Evolutionary conservation across 306 rosid genomes (phyloP), one percentile per base, ranked within the genome.

Genomic region (Myrica gale): DNA sequence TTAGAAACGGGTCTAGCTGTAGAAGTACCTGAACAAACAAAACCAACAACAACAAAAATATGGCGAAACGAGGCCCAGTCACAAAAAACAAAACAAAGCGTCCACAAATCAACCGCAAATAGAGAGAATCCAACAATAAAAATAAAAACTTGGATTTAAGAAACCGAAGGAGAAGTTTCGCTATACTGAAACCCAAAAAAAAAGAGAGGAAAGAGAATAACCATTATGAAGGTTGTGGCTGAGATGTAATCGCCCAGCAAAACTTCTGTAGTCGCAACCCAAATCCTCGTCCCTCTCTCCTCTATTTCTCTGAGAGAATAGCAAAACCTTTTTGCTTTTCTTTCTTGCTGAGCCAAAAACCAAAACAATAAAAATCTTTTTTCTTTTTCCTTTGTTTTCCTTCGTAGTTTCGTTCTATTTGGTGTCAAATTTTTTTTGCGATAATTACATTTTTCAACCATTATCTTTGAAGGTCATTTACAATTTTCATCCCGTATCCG

Each of bases 1-100:
- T 96, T 74, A 96, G 99, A 80, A 96, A 96, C 2, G 97, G 99
- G 70, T 96, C 99, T 66, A 77, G 84, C 86, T 89, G 99, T 62
- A 92, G 77, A 73, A 88, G 84, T 85, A 92, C 99, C 99, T 92
- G 52, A 42, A 16, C 55, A 72, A 43, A 73, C 37, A 32, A 32
- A 2, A 32, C 3, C 37, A 32, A 32, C 37, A 32, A n/a, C n/a
- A n/a, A 32, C 37, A 86, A 73, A 71, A 39, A 51, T 0, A 6
- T 0, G 32, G 50, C 7, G 10, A 42, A 16, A 66, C 9, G 10
- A 7, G 3, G 15, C 48, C 23, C 46, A 41, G n/a, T 61, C 17
- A 32, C 45, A 41, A 16, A 39, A 39, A 0, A 20, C 12, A 17
- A 65, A 63, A 6, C 69, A 37, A 37, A 63, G 44, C n/a, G 32